Evolutionary conservation across 2,329 filamentous ascomycete genomes (phyloP).

Genomic region (Fusarium hostae): DNA sequence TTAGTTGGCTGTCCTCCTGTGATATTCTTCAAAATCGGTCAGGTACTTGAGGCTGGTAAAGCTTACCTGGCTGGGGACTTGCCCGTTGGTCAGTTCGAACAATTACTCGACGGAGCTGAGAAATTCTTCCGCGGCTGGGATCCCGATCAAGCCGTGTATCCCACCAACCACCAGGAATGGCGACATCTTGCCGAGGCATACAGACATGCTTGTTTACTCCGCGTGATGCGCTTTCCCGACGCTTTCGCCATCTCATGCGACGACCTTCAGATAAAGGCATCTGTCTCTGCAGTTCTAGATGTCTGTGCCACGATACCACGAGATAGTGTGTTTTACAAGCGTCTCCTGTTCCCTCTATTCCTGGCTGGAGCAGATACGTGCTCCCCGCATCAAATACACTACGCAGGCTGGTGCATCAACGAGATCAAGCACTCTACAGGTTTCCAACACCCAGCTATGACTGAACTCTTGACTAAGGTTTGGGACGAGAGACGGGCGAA

Average conservation of each 20-base stretch:
- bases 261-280: conserved; percentile 34
- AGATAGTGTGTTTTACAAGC: conserved; percentile 42
- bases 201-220: conserved; percentile 45
- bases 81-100: conserved; percentile 13
- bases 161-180: conserved; percentile 45
- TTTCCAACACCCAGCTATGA: conserved; percentile 42
- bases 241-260: conserved; percentile 42
- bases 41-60: conserved; percentile 41
- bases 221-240: conserved; percentile 43
- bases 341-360: conserved; percentile 45
- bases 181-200: conserved; percentile 45
- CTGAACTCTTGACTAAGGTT: conserved; percentile 39
- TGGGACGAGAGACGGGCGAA: conserved; percentile 39
- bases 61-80: conserved; percentile 11
- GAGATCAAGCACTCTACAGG: conserved; percentile 43
- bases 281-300: conserved; percentile 42
- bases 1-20: conserved; percentile 44
- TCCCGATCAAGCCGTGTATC: conserved; percentile 39
- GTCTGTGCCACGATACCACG: conserved; percentile 37
- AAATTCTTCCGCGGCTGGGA: conserved; percentile 44
- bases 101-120: conserved; percentile 32
- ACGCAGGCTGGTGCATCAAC: conserved; percentile 38
- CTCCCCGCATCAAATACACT: conserved; percentile 42
- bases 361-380: conserved; percentile 42
- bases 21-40: conserved; percentile 41